Conservation (phyloP, 1,284 basidiomycete genomes). For the Volvariella surrecta region DNA sequence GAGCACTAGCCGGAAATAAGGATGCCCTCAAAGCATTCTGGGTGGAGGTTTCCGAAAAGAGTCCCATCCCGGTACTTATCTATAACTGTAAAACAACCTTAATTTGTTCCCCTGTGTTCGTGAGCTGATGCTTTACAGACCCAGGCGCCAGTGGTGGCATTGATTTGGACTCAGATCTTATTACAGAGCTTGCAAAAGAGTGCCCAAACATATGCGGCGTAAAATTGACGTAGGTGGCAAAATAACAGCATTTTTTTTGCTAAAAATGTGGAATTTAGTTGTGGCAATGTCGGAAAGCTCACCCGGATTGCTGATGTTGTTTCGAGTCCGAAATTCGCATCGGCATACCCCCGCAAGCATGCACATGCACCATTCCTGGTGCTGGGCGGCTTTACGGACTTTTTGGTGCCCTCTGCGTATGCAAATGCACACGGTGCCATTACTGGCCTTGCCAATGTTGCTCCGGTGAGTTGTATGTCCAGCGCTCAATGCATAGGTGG, state of each 20-base stretch:
- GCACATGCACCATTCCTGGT: constrained; percentile 63
- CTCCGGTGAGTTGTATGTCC: constrained; percentile 47
- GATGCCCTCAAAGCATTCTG: constrained; percentile 75
- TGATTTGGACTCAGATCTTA: constrained; percentile 80
- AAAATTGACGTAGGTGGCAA: constrained; percentile 68
- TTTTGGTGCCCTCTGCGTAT: constrained; percentile 64
- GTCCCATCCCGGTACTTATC: constrained; percentile 81
- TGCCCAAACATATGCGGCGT: constrained; percentile 74
- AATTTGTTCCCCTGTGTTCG: constrained; percentile 11
- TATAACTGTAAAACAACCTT: constrained; percentile 74
- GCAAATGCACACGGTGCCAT: constrained; percentile 73
- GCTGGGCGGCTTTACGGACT: constrained; percentile 74
- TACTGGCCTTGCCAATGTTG: constrained; percentile 73
- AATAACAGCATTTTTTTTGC: not conserved
- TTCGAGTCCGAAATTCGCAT: constrained; percentile 46
- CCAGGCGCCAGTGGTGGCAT: constrained; percentile 80
- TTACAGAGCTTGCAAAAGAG: constrained; percentile 68
- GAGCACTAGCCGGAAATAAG: constrained; percentile 51
- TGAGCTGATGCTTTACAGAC: constrained; percentile 32
- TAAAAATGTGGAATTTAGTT: constrained; percentile 33
- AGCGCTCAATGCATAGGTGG: not conserved
- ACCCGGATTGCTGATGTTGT: constrained; percentile 72
- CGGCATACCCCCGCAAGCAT: constrained; percentile 58
- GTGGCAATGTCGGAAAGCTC: constrained; percentile 86
- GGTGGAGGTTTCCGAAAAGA: constrained; percentile 66